Conservation (phyloP, 2,329 filamentous ascomycete species). For the Monosporascus sp. region DNA sequence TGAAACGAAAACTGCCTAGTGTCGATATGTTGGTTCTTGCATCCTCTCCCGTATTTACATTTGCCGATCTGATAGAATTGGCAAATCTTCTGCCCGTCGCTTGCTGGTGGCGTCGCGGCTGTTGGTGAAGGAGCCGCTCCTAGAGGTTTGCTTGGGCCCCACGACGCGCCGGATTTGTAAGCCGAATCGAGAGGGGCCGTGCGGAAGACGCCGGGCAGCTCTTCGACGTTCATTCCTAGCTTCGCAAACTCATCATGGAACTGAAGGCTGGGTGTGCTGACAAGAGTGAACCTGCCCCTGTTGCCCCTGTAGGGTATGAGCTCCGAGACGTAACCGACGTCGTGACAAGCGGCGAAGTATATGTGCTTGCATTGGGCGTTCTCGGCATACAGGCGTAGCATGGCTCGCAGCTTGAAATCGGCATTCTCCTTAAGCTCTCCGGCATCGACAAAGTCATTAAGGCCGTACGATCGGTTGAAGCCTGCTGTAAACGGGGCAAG, state of each 20-base stretch:
- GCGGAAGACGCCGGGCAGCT: conserved; percentile 48
- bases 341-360: conserved; percentile 58
- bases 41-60: conserved; percentile 23
- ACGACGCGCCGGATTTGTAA: background rate
- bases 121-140: background rate
- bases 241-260: conserved; percentile 48
- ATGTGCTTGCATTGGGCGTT: conserved; percentile 60
- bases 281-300: conserved; percentile 47
- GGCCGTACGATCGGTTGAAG: conserved; percentile 51
- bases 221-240: conserved; percentile 44
- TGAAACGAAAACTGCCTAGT: conserved; percentile 2
- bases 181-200: conserved; percentile 26
- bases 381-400: conserved; percentile 45
- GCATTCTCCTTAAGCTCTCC: conserved; percentile 55
- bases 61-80: conserved; percentile 21
- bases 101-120: background rate
- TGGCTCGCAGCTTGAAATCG: conserved; percentile 52
- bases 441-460: conserved; percentile 58
- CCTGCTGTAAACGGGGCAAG: conserved; percentile 49
- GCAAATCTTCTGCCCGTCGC: conserved; percentile 17
- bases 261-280: conserved; percentile 38
- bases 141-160: background rate
- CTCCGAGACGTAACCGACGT: conserved; percentile 51
- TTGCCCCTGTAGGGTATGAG: conserved; percentile 46
- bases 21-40: conserved; percentile 21